phyloP scores from a whole-genome alignment of 2,329 filamentous ascomycete species.

The Exophiala aquamarina region DNA sequence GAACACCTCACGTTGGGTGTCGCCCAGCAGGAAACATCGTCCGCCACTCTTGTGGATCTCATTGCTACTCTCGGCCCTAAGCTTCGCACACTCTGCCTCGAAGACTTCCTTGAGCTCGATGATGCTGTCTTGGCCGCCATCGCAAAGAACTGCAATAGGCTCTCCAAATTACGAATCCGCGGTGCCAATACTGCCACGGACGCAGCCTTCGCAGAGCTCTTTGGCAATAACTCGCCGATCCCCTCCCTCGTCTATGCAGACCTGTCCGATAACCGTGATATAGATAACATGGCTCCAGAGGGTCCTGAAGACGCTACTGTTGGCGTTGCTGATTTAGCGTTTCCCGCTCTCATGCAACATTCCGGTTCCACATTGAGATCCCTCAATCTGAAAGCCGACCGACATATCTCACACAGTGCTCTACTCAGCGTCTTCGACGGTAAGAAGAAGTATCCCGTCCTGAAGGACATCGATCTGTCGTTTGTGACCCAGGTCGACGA shows the following conservation, averaged over 20 bases:
- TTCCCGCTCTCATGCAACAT: slow-evolving; percentile 80
- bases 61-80: slow-evolving; percentile 62
- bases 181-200: slow-evolving; percentile 77
- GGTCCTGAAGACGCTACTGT: slow-evolving; percentile 59
- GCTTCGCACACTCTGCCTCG: slow-evolving; percentile 76
- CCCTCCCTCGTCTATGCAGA: slow-evolving; percentile 69
- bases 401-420: slow-evolving; percentile 71
- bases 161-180: slow-evolving; percentile 78
- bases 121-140: slow-evolving; percentile 70
- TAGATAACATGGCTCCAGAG: slow-evolving; percentile 68
- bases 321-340: slow-evolving; percentile 73
- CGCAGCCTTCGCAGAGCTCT: slow-evolving; percentile 68
- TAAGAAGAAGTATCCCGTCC: slow-evolving; percentile 63
- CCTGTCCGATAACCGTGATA: slow-evolving; percentile 72
- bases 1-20: slow-evolving; percentile 75
- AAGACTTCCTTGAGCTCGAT: slow-evolving; percentile 63
- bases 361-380: slow-evolving; percentile 66
- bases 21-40: slow-evolving; percentile 55
- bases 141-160: slow-evolving; percentile 64
- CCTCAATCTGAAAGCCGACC: slow-evolving; percentile 79
- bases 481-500: slow-evolving; percentile 56
- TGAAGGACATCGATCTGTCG: slow-evolving; percentile 73
- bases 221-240: slow-evolving; percentile 62
- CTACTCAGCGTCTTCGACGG: slow-evolving; percentile 73
- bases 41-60: slow-evolving; percentile 60